Percentiles rank a stretch among this genome's conserved stretches.
These are phyloP conservation scores for Golubevia pallescens DNA, from an alignment of 1,284 basidiomycete genomes.

Conservation along the genomic window DNA sequence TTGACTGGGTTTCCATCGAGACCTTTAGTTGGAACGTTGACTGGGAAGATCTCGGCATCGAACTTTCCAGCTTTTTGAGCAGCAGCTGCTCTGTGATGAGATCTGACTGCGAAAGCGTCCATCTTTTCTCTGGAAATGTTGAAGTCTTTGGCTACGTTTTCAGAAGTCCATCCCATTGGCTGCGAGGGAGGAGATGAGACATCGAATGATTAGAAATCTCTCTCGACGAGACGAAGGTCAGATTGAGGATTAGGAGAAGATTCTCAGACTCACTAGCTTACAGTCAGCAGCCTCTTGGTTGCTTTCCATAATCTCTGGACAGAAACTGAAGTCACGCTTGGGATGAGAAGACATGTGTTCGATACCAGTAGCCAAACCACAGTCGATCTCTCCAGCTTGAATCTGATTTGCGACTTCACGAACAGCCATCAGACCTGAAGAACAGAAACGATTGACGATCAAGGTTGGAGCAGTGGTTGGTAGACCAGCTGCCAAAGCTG, in stretches of 20 bases:
- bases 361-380: conserved; percentile 81
- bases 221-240: neutral
- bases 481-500: conserved; percentile 80
- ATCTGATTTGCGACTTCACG: conserved; percentile 82
- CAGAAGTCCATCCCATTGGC: conserved; percentile 88
- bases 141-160: conserved; percentile 72
- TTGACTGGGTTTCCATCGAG: conserved; percentile 69
- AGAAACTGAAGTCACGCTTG: conserved; percentile 26
- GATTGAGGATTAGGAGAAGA: neutral
- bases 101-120: conserved; percentile 82
- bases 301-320: conserved; percentile 24
- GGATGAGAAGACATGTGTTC: conserved; percentile 74
- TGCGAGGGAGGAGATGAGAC: conserved; percentile 40
- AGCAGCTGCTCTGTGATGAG: conserved; percentile 77
- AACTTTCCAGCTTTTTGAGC: conserved; percentile 74
- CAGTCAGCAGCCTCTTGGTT: conserved; percentile 48
- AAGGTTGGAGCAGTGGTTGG: conserved; percentile 78
- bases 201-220: neutral
- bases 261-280: conserved; percentile 68
- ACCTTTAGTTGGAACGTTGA: conserved; percentile 27
- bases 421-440: conserved; percentile 84
- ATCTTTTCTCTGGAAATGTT: conserved; percentile 80
- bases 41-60: conserved; percentile 78
- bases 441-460: conserved; percentile 75
- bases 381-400: conserved; percentile 78